Base-by-base conservation (phyloP, 73 alveolate species). In the Urostyla sp. region DNA sequence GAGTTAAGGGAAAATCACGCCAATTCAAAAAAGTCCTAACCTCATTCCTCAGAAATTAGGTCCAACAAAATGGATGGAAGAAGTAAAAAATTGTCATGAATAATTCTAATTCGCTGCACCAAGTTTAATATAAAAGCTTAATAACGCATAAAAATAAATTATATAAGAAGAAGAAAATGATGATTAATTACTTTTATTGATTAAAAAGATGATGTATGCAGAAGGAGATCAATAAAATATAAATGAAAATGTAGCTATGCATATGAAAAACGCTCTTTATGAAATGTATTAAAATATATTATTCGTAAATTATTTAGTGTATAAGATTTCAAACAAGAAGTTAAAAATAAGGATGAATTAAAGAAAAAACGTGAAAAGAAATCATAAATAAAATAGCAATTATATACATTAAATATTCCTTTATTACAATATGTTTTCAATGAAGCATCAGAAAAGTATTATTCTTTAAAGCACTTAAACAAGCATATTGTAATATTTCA, bases 141-240 rank as follows among this genome's bases (percentile, higher is more conserved):
- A 24, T 4, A 13, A 4, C 7, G 10, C 10, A 49, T 31, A 24
- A 49, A 49, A 16, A 49, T 5, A 16, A 49, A 5, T 16, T 49
- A 16, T 24, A 49, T 18, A 16, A 40, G 52, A 16, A 40, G 52
- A 40, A 16, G 52, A 40, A 16, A 16, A 40, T n/a, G n/a, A n/a
- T 69, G 83, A 69, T 30, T 49, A 45, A 45, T 46, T 69, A 26
- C 18, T 48, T 18, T 55, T 54, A 8, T 24, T 69, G 53, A 69
- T 69, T 1, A 69, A 69, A 32, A 23, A 69, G n/a, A 69, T 69
- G 55, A 69, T 69, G 83, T 69, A 69, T 49, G 48, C 83, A 31
- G 83, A 69, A 40, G 83, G 83, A 1, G 83, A 69, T 37, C 4
- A 31, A 27, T 6, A 46, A 13, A 34, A 49, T 24, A 21, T 69